Base-by-base conservation (phyloP, 2,329 filamentous ascomycete species). In the Cladosporium velox region DNA sequence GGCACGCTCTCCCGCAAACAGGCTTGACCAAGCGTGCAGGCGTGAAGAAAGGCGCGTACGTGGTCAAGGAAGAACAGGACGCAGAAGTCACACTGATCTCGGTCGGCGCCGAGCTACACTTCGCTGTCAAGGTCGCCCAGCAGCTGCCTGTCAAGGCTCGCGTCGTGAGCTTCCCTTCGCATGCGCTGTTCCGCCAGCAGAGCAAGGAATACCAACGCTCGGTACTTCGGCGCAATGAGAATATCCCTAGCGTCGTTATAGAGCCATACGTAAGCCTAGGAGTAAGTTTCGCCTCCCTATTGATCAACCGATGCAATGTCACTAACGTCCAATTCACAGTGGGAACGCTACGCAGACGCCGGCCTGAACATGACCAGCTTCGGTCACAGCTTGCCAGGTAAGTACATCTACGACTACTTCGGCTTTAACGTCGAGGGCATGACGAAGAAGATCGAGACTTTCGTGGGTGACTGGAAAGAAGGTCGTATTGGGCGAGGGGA, bases 281-380 rank as follows among this genome's bases (percentile, higher is more conserved):
- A 41, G 38, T 41, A 41, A 2, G 38, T 41, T 41, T 7, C 4
- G 15, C 38, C 10, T 44, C 38, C 38, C 18, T 1, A 44, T 4
- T 10, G 18, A 44, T 10, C 4, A 7, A 21, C 1, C 21, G 18
- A n/a, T 44, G 18, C 38, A 21, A n/a, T 44, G 2, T 21, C 3
- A 6, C 38, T 44, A 44, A 44, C 38, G 1, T 44, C 8, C 1
- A n/a, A 4, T 10, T 10, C 18, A 44, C 18, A 44, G 0, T 88
- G 86, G 86, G 86, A 88, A 76, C 75, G 86, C 24, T 88, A 87
- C 70, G 86, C 85, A 0, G 83, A 87, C 72, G 86, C 85, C 0
- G 84, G 82, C 1, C 80, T 80, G 66, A 83, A 79, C 58, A 83
- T 88, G 81, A 79, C 79, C 54, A 77, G 78, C 0, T 88, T 87